Base-by-base conservation (phyloP, 805 yeast species). In the Yarrowia sp. region DNA sequence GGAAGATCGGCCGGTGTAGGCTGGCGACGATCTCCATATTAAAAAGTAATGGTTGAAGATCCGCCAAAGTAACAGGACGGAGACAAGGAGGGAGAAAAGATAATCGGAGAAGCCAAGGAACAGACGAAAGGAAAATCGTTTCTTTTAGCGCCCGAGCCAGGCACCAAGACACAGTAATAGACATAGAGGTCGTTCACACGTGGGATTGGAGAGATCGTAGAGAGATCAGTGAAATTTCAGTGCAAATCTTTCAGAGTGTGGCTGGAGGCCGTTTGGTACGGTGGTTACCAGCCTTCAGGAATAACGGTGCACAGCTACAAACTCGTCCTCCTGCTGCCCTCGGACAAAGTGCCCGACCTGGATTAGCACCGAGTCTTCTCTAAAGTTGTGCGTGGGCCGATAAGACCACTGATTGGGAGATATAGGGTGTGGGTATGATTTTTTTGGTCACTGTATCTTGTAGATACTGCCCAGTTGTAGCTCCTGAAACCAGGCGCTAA, bases 351-450 rank as follows among this genome's bases (percentile, higher is more conserved):
- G 30, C 30, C 6, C 30, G 6, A 24, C 30, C 30, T 24, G 30
- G 30, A 24, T 24, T 24, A 24, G 30, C 30, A 24, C 30, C 30
- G 30, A 24, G 30, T 24, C 30, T 24, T 24, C 30, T 24, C 6
- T 20, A 14, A 49, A n/a, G 53, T 49, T 49, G 53, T n/a, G 38
- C 55, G 55, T 50, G 55, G 55, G 40, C 55, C 17, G 55, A 50
- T 50, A 50, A 50, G 55, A 50, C 24, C 55, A 50, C 15, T 50
- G 55, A 50, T 50, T 50, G 55, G 55, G 39, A 50, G 55, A 50
- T 17, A 9, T 33, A 44, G 20, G 49, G 6, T 12, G 30, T 24
- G 30, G 30, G 30, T 24, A 24, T 24, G 30, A 24, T 24, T 24
- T 5, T 24, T n/a, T n/a, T n/a, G n/a, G n/a, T n/a, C n/a, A n/a